Base-by-base conservation (phyloP, 345 rosid genomes). In the Linum trigynum region DNA sequence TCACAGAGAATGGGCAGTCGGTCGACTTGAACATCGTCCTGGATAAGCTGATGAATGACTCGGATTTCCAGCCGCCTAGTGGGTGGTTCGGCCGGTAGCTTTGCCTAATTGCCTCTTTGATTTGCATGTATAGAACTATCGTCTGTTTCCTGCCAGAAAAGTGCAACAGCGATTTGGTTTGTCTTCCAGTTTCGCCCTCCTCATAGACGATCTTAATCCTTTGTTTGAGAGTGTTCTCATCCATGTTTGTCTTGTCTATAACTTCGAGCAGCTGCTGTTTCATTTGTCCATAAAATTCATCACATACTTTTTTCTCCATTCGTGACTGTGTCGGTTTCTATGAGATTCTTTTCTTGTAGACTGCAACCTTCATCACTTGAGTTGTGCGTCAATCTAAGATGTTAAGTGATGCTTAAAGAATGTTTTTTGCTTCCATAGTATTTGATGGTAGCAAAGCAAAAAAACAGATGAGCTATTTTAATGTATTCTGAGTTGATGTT, bases 11-110 rank as follows among this genome's bases (percentile, higher is more conserved):
- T 14, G 96, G 96, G 16, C 95, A 89, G 78, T 62, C 86, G 2
- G 95, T 92, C n/a, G 96, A 92, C 72, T 80, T 92, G 67, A 92
- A 92, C 74, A 68, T 79, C 62, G 98, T 92, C 68, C 77, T 92
- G 70, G 98, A 92, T 77, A 92, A 87, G 85, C 81, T 92, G 69
- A 92, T 89, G 98, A 92, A 84, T 58, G 96, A 81, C 57, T 84
- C 85, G 37, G 89, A 83, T 51, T 74, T 80, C 62, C 96, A 81
- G 75, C 87, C 86, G 7, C 95, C 71, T 32, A 79, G 92, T 83
- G 85, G 84, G 67, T 92, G 96, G 95, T 76, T 80, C 37, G 86
- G 91, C 53, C 84, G 88, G 72, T 91, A 81, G 68, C 60, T 9
- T n/a, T 64, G 3, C 15, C 38, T 2, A n/a, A n/a, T 4, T 57